Conservation (phyloP, 1,284 basidiomycete genomes). For the Tremellales sp. region DNA sequence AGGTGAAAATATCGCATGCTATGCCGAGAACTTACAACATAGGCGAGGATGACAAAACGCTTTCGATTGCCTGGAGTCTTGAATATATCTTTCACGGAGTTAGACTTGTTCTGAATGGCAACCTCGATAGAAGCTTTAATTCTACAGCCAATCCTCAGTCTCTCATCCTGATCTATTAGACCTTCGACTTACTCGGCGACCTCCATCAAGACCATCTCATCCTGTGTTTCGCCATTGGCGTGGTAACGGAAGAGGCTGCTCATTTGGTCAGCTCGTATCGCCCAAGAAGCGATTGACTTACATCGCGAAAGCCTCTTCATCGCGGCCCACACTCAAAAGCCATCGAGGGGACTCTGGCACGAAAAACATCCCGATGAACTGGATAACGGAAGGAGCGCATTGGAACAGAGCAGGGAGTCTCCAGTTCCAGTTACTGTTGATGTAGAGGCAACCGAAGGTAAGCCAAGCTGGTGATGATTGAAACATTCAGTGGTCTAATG, state of each 20-base stretch:
- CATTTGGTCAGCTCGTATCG: slow-evolving; percentile 7
- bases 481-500: too few species aligned
- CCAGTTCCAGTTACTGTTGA: slow-evolving; percentile 17
- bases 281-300: slow-evolving; percentile 19
- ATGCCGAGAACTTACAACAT: too few species aligned
- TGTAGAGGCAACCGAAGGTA: slow-evolving; percentile 24
- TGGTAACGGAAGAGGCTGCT: slow-evolving; percentile 27
- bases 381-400: not conserved
- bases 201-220: slow-evolving; percentile 21
- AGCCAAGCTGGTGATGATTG: slow-evolving; percentile 16
- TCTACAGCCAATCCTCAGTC: too few species aligned
- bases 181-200: too few species aligned
- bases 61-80: slow-evolving; percentile 8
- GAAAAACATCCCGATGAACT: not conserved
- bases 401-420: slow-evolving; percentile 14
- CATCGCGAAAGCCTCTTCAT: slow-evolving; percentile 32
- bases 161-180: too few species aligned
- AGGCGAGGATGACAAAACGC: slow-evolving; percentile 6
- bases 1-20: too few species aligned
- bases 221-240: slow-evolving; percentile 18
- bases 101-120: too few species aligned
- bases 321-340: slow-evolving; percentile 26
- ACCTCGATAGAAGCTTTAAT: too few species aligned
- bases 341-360: slow-evolving; percentile 26
- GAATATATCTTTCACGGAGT: slow-evolving; percentile 5